Percentiles rank a stretch among this genome's conserved stretches.
Conservation (phyloP, 208 protist genomes). For the Wallacemonas sp. region DNA sequence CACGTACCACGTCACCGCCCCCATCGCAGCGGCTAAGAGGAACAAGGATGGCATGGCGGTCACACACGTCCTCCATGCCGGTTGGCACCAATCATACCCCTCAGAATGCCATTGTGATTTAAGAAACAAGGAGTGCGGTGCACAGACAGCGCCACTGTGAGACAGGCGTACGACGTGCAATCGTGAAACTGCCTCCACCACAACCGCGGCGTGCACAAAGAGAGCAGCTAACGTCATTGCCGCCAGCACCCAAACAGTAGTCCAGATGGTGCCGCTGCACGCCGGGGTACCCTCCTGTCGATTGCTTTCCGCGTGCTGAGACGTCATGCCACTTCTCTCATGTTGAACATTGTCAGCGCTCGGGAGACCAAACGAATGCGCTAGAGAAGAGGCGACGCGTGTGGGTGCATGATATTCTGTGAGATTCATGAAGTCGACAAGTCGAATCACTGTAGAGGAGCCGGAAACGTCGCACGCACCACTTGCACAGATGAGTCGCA, state of each 20-base stretch:
- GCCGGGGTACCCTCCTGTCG: background rate
- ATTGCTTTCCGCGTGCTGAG: too few species aligned
- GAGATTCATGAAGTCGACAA: too few species aligned
- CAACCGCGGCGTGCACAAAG: background rate
- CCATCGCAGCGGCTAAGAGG: background rate
- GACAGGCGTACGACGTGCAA: background rate
- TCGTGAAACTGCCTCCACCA: constrained; percentile 3
- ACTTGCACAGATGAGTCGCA: too few species aligned
- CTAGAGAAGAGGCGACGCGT: too few species aligned
- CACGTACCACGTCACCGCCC: background rate
- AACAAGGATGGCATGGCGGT: background rate
- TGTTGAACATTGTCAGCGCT: too few species aligned
- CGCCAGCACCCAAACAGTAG: background rate
- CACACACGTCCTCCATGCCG: background rate
- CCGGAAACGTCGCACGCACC: too few species aligned
- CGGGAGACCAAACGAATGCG: too few species aligned
- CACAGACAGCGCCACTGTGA: background rate
- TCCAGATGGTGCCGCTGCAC: background rate
- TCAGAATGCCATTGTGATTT: constrained; percentile 3
- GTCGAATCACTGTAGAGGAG: too few species aligned
- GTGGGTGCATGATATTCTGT: too few species aligned
- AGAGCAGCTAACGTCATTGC: background rate
- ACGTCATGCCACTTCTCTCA: too few species aligned
- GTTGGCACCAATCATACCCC: background rate
- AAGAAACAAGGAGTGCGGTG: constrained; percentile 1